These are phyloP conservation scores for Scopulariopsis brevicaulis DNA, from an alignment of 2,329 filamentous ascomycete genomes.

Conservation along the genomic window DNA sequence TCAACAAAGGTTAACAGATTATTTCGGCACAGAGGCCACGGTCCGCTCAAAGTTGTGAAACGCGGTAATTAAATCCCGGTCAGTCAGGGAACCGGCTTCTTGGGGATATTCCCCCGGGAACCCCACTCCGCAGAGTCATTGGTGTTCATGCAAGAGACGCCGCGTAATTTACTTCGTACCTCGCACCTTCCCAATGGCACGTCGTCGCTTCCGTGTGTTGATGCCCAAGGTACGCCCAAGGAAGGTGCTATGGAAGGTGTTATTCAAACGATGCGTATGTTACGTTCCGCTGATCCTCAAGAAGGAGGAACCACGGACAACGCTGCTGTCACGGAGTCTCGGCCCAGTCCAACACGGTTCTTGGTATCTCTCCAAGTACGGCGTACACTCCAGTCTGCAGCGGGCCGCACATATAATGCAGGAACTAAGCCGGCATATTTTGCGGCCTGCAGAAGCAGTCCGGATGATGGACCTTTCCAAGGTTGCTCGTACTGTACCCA, in stretches of 20 bases:
- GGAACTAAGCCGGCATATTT: background rate
- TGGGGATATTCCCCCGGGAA: background rate
- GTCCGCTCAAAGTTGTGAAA: background rate
- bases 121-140: background rate
- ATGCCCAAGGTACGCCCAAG: background rate
- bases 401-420: background rate
- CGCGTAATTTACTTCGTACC: background rate
- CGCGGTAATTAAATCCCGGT: background rate
- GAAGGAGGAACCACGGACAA: background rate
- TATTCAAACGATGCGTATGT: constrained; percentile 1
- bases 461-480: background rate
- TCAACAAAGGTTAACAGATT: background rate
- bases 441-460: background rate
- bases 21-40: background rate
- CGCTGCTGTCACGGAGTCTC: background rate
- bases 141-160: background rate
- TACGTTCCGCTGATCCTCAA: constrained; percentile 1
- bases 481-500: background rate
- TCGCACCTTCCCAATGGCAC: background rate
- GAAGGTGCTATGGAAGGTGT: background rate
- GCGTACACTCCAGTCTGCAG: background rate
- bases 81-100: background rate
- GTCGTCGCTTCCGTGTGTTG: background rate
- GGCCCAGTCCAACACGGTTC: background rate
- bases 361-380: background rate